Conservation (phyloP, 805 yeast species). For the Lipomyces sp. region DNA sequence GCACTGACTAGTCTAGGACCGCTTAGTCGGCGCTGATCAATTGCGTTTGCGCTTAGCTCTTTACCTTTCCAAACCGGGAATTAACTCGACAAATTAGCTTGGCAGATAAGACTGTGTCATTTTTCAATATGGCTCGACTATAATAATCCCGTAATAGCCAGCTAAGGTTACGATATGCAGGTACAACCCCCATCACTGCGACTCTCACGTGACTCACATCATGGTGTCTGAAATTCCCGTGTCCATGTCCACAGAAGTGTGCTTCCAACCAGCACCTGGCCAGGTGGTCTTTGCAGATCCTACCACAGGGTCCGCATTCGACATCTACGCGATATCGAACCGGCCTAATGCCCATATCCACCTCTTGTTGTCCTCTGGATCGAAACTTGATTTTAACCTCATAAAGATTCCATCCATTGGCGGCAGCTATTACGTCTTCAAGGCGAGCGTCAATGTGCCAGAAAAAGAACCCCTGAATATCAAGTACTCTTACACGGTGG, state of each 20-base stretch:
- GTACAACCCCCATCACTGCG: background rate
- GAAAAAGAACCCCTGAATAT: background rate
- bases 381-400: background rate
- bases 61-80: no score
- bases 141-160: no score
- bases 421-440: background rate
- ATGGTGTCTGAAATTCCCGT: background rate
- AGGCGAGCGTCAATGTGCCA: background rate
- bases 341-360: background rate
- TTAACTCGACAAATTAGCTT: no score
- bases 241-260: background rate
- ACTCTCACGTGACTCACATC: background rate
- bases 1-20: no score
- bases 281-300: background rate
- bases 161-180: background rate
- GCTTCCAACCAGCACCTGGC: slow-evolving; percentile 1
- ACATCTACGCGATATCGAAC: slow-evolving; percentile 1
- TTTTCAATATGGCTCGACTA: no score
- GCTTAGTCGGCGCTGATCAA: background rate
- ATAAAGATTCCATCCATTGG: background rate
- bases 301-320: background rate
- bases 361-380: background rate
- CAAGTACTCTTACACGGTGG: background rate
- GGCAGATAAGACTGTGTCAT: no score
- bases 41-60: slow-evolving; percentile 2